Conservation (phyloP, 106 monocot genomes). For the Dendrobium chrysotoxum region DNA sequence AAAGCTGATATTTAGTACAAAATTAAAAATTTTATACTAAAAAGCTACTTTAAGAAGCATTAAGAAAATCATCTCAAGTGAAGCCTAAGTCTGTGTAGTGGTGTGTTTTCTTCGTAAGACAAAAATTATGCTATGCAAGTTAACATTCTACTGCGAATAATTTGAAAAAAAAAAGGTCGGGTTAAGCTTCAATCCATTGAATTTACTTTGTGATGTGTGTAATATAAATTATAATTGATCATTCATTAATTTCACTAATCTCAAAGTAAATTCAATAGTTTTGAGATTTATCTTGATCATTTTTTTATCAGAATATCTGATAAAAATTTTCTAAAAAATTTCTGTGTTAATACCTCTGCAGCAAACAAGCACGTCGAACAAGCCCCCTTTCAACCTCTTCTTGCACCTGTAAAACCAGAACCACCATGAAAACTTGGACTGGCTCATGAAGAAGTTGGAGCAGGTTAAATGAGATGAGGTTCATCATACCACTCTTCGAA, state of each 20-base stretch:
- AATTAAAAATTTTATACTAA: no score
- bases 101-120: no score
- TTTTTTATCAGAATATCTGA: neutral
- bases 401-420: neutral
- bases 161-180: neutral
- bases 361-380: neutral
- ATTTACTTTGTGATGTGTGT: no score
- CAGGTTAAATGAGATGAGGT: neutral
- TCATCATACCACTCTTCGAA: slow-evolving; percentile 7
- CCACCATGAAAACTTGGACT: neutral
- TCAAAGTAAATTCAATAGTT: neutral
- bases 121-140: no score
- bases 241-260: neutral
- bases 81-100: no score
- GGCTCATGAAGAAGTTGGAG: neutral
- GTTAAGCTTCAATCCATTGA: neutral
- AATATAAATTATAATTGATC: no score
- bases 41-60: no score
- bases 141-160: no score
- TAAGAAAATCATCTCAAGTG: no score
- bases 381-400: slow-evolving; percentile 6
- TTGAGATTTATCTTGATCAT: neutral
- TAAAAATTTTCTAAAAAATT: neutral
- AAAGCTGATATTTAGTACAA: no score
- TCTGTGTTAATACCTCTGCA: neutral